Evolutionary conservation across 2,329 filamentous ascomycete genomes (phyloP), one percentile per base, ranked within the genome.

Genomic region (Fusarium equiseti): DNA sequence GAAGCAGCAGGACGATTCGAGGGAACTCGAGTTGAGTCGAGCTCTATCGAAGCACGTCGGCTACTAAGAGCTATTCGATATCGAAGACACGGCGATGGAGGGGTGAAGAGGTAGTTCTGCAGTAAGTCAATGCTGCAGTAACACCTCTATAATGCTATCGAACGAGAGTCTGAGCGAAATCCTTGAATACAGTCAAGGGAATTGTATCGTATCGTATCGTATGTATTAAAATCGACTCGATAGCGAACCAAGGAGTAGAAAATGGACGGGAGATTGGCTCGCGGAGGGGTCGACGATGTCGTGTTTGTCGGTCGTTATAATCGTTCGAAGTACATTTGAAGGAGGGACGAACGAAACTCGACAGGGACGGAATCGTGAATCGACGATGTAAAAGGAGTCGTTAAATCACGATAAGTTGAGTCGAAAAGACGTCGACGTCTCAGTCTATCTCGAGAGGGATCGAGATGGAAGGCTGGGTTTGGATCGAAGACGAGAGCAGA

Each of bases 111-210:
- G 70, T 58, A 58, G 66, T 49, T 64, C 68, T 70, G 78, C 75
- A 77, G 71, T 71, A 77, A 79, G 66, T 70, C 70, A 79, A 80
- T 78, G 77, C 77, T 78, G 75, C 76, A 78, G 75, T 65, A 70
- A 61, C 65, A 66, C 65, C 66, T 72, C 74, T 65, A 53, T 59
- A 57, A 55, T 54, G 54, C 45, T 73, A 68, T 64, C 51, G 46
- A 59, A 55, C 45, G 49, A 71, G 52, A 26, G 54, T 64, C 54
- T 68, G 62, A 51, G 58, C 45, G 31, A 58, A 55, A 35, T 38
- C 61, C 46, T 63, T 45, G 24, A 29, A 20, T 43, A 46, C 24
- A 48, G 40, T 24, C 61, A 61, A 66, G 29, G 50, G 18, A 32
- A 32, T 44, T 60, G 42, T 40, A 50, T 53, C 27, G 46, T 60